A percentile compares a stretch with the other conserved stretches of the same genome.
phyloP scores from a whole-genome alignment of 2,329 filamentous ascomycete species.

The Fonsecaea pugnacius region DNA sequence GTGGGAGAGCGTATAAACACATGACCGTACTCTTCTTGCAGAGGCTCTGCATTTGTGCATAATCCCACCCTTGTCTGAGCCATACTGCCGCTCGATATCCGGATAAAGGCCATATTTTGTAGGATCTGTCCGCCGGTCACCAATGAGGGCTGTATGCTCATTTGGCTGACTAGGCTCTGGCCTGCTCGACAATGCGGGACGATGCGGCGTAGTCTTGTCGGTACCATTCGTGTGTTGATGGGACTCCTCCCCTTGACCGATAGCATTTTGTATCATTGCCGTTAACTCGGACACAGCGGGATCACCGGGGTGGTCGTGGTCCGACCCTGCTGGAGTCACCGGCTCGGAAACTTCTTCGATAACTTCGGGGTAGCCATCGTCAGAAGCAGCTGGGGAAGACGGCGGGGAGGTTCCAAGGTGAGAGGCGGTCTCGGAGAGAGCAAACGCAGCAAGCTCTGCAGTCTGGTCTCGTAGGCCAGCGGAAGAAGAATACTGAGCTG shows the following conservation, averaged over 20 bases:
- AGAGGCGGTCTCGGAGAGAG: conserved; percentile 63
- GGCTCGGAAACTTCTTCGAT: conserved; percentile 68
- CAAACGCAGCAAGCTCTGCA: conserved; percentile 81
- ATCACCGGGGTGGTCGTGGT: conserved; percentile 40
- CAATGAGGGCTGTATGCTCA: conserved; percentile 35
- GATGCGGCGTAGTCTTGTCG: conserved; percentile 15
- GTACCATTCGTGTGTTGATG: conserved; percentile 28
- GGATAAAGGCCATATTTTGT: conserved; percentile 27
- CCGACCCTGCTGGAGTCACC: conserved; percentile 53
- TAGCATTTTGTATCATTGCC: conserved; percentile 55
- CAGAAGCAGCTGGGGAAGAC: conserved; percentile 20
- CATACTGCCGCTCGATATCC: conserved; percentile 41
- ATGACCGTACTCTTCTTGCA: conserved; percentile 20
- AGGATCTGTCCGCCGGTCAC: conserved; percentile 30
- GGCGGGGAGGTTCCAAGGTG: conserved; percentile 30
- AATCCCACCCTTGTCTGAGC: conserved; percentile 9
- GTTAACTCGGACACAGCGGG: conserved; percentile 54
- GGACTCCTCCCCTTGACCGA: conserved; percentile 37
- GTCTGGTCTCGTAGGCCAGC: conserved; percentile 83
- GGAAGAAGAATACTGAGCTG: conserved; percentile 72
- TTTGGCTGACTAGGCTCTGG: conserved; percentile 33
- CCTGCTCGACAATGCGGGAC: conserved; percentile 14
- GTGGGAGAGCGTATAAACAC: conserved; percentile 49
- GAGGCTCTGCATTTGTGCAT: conserved; percentile 19
- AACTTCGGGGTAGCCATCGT: conserved; percentile 46